Evolutionary conservation across 306 rosid species (phyloP).

Genomic region (Canavalia ensiformis): DNA sequence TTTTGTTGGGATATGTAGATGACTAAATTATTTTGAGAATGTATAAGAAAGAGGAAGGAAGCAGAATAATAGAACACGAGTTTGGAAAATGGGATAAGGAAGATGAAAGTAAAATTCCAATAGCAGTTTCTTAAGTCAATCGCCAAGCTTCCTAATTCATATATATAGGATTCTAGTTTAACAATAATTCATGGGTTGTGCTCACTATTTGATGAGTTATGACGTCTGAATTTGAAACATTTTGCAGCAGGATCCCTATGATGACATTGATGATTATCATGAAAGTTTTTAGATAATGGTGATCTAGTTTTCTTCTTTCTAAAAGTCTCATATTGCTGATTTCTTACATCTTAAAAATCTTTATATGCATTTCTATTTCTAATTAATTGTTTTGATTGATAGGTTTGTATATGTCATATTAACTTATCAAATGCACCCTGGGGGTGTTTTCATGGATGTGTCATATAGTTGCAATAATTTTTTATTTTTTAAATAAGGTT

Average conservation of each 20-base stretch:
- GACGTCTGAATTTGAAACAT: background rate
- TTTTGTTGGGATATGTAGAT: background rate
- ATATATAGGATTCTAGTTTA: background rate
- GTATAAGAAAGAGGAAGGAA: background rate
- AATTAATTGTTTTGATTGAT: too few species aligned
- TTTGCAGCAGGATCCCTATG: background rate
- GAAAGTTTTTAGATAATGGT: too few species aligned
- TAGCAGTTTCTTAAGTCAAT: background rate
- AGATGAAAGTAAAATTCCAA: slow-evolving; percentile 8
- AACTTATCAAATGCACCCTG: too few species aligned
- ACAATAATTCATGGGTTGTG: background rate
- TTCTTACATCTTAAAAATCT: too few species aligned
- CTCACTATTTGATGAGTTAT: background rate
- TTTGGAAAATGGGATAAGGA: background rate
- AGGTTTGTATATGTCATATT: too few species aligned
- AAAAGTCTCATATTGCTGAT: too few species aligned
- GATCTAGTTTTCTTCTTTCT: too few species aligned
- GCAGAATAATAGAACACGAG: background rate
- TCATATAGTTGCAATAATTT: too few species aligned
- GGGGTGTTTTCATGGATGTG: too few species aligned
- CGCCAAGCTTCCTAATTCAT: too few species aligned
- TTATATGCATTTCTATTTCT: too few species aligned
- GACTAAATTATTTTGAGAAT: background rate
- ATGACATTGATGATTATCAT: background rate
- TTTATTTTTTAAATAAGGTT: too few species aligned